These are phyloP conservation scores for Eucalyptus leucophloia DNA, from an alignment of 345 rosid species.

Conservation along the genomic window DNA sequence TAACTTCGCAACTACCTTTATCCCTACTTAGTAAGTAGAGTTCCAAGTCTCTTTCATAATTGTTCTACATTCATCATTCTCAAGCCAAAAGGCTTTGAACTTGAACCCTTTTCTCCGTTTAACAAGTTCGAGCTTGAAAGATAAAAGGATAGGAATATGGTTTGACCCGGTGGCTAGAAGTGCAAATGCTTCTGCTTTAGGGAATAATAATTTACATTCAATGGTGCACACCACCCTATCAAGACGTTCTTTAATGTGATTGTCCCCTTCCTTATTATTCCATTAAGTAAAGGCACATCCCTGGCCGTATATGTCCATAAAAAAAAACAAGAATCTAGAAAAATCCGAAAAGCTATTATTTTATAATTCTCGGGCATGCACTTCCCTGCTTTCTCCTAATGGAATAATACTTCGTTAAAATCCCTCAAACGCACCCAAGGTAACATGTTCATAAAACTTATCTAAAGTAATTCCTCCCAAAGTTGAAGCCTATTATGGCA, in stretches of 20 bases:
- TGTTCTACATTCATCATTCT: too few relatives aligned
- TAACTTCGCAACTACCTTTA: too few relatives aligned
- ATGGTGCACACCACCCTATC: background rate
- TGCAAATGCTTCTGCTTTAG: background rate
- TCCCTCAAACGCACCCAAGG: background rate
- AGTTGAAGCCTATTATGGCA: background rate
- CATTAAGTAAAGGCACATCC: too few relatives aligned
- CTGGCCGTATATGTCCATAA: too few relatives aligned
- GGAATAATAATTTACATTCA: background rate
- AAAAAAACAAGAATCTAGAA: background rate
- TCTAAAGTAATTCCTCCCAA: background rate
- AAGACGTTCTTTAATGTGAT: background rate
- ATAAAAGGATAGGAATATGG: too few relatives aligned
- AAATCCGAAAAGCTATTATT: background rate
- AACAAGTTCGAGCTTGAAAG: too few relatives aligned
- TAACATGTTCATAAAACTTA: too few relatives aligned
- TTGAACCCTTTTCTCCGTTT: too few relatives aligned
- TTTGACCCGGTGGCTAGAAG: background rate
- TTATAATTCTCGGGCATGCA: background rate
- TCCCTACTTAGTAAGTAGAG: too few relatives aligned
- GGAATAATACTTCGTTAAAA: background rate
- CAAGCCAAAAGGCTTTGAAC: too few relatives aligned
- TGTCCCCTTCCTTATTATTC: too few relatives aligned
- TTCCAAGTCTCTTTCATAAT: too few relatives aligned
- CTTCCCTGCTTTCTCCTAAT: background rate